A percentile compares a stretch with the other conserved stretches of the same genome.
Evolutionary conservation across 2,329 filamentous ascomycete species (phyloP).

Genomic region (Polychaeton citri): DNA sequence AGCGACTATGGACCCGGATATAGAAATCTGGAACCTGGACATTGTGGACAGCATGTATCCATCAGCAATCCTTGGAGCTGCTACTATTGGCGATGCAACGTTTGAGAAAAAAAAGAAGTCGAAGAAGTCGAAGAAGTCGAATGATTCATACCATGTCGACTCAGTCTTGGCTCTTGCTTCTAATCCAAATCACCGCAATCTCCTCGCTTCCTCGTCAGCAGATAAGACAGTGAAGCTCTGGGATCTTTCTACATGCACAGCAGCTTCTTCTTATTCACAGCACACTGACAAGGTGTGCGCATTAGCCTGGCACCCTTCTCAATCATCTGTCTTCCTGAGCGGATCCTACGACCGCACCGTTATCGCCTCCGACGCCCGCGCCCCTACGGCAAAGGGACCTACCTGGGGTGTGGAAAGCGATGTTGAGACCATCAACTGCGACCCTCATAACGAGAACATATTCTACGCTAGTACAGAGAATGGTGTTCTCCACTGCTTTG

Average conservation of each 20-base stretch:
- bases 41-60: slow-evolving; percentile 97
- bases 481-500: slow-evolving; percentile 85
- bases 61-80: slow-evolving; percentile 80
- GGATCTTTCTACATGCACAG: slow-evolving; percentile 85
- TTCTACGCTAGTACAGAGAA: slow-evolving; percentile 90
- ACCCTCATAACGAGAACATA: slow-evolving; percentile 81
- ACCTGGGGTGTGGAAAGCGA: slow-evolving; percentile 93
- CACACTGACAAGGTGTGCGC: slow-evolving; percentile 98
- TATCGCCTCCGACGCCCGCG: slow-evolving; percentile 91
- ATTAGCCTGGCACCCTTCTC: slow-evolving; percentile 77
- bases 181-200: slow-evolving; percentile 85
- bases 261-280: slow-evolving; percentile 88
- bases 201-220: slow-evolving; percentile 86
- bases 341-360: slow-evolving; percentile 92
- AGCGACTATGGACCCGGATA: slow-evolving; percentile 95
- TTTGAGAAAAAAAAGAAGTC: slow-evolving; percentile 66
- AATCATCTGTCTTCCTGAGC: slow-evolving; percentile 78
- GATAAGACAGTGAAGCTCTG: slow-evolving; percentile 97
- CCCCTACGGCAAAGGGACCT: slow-evolving; percentile 66
- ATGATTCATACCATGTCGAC: slow-evolving; percentile 87
- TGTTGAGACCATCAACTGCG: slow-evolving; percentile 85
- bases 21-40: slow-evolving; percentile 96
- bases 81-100: slow-evolving; percentile 8
- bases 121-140: slow-evolving; percentile 78
- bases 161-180: slow-evolving; percentile 81